Evolutionary conservation across 352 stramenopile genomes (phyloP).

Genomic region (Aphanomyces cochlioides): DNA sequence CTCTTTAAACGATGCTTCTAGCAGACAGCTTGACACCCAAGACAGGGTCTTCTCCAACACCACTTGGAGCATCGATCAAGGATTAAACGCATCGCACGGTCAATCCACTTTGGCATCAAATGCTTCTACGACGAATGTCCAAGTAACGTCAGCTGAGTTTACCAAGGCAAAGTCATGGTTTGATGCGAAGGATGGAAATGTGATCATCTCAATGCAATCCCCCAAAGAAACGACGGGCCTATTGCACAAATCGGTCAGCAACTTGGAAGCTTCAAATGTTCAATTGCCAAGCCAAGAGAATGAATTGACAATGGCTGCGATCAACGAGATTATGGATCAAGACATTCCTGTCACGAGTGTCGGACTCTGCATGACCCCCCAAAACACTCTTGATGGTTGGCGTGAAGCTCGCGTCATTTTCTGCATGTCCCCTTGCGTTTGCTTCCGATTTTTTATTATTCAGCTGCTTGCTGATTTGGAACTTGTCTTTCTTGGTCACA

Average conservation of each 20-base stretch:
- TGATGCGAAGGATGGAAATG: no score
- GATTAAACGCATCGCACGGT: no score
- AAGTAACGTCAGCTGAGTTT: no score
- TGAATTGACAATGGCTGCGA: not conserved
- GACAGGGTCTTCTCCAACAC: no score
- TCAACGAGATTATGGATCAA: not conserved
- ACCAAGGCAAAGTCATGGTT: no score
- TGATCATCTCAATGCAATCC: not conserved
- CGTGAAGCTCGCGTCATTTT: conserved; percentile 9
- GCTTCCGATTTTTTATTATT: not conserved
- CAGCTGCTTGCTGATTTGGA: conserved; percentile 2
- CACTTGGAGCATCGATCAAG: no score
- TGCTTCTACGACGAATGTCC: no score
- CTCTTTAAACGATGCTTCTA: no score
- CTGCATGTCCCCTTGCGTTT: not conserved
- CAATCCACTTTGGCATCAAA: no score
- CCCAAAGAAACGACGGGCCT: conserved; percentile 9
- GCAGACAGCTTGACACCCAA: no score
- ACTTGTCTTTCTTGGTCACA: conserved; percentile 21
- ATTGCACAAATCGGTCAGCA: not conserved
- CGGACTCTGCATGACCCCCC: not conserved
- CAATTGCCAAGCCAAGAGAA: no score
- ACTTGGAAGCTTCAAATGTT: not conserved
- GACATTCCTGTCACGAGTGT: not conserved
- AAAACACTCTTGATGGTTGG: not conserved